Conservation (phyloP, 2,329 filamentous ascomycete species). For the Fusarium nygamai region DNA sequence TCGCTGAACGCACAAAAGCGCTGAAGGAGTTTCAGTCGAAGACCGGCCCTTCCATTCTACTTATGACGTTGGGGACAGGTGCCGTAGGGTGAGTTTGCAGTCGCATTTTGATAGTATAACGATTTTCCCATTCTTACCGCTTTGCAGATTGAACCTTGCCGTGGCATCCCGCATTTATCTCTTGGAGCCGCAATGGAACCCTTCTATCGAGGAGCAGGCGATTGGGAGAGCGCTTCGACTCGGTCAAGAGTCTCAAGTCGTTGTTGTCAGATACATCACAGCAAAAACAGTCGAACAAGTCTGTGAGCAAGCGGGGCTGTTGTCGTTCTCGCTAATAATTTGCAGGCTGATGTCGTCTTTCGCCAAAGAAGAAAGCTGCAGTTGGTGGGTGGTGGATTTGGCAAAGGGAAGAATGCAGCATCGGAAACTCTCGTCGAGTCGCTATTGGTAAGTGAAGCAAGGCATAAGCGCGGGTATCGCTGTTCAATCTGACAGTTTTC, state of each 20-base stretch:
- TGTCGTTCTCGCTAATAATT: accelerated
- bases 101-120: too few species aligned
- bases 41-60: neutral
- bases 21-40: neutral
- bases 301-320: accelerated
- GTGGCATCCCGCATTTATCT: neutral
- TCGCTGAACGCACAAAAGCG: neutral
- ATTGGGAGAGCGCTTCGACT: neutral
- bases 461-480: accelerated
- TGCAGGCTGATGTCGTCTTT: neutral
- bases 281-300: neutral
- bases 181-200: neutral
- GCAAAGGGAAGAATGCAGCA: neutral
- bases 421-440: neutral
- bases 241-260: neutral
- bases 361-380: neutral
- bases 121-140: too few species aligned
- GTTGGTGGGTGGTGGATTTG: neutral
- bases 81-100: neutral
- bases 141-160: neutral
- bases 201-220: neutral
- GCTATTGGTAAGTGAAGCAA: neutral
- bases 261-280: neutral
- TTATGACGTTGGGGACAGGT: neutral
- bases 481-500: neutral